Conservation (phyloP, 2,329 filamentous ascomycete species). For the Emmonsiellopsis sp. region DNA sequence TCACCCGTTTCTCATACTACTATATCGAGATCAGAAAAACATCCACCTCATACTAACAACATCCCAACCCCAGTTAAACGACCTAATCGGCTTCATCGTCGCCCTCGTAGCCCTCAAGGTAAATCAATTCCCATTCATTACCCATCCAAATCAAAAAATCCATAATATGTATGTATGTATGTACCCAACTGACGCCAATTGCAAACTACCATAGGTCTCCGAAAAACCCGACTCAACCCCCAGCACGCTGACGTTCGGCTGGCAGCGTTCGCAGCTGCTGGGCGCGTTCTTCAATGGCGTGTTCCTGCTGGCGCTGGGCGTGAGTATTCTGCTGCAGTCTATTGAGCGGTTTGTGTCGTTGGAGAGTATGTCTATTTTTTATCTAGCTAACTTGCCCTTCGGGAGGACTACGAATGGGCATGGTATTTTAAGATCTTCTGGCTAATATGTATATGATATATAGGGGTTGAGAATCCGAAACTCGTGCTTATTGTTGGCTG, state of each 20-base stretch:
- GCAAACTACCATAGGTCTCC: conserved; percentile 39
- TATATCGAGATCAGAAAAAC: no score
- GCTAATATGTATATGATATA: neutral
- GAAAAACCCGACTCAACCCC: conserved; percentile 46
- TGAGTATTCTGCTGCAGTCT: conserved; percentile 64
- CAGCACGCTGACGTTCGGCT: conserved; percentile 59
- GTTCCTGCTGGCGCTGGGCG: conserved; percentile 61
- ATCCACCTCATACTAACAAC: no score
- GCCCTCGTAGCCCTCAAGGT: conserved; percentile 57
- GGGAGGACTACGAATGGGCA: neutral
- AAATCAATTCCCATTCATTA: conserved; percentile 13
- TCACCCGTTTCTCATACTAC: neutral
- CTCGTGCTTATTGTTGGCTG: conserved; percentile 62
- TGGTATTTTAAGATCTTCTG: neutral
- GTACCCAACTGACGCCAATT: neutral
- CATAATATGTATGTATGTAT: neutral
- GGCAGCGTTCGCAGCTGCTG: conserved; percentile 62
- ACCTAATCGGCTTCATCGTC: conserved; percentile 57
- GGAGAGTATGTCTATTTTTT: conserved; percentile 33
- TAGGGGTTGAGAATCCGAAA: conserved; percentile 55
- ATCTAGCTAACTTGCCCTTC: neutral
- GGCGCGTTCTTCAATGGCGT: conserved; percentile 75
- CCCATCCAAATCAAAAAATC: neutral
- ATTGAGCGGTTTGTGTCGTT: conserved; percentile 58
- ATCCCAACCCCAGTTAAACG: conserved; percentile 47